Conservation (phyloP, 495 filamentous ascomycete species). For the Penicillium pulvis region DNA sequence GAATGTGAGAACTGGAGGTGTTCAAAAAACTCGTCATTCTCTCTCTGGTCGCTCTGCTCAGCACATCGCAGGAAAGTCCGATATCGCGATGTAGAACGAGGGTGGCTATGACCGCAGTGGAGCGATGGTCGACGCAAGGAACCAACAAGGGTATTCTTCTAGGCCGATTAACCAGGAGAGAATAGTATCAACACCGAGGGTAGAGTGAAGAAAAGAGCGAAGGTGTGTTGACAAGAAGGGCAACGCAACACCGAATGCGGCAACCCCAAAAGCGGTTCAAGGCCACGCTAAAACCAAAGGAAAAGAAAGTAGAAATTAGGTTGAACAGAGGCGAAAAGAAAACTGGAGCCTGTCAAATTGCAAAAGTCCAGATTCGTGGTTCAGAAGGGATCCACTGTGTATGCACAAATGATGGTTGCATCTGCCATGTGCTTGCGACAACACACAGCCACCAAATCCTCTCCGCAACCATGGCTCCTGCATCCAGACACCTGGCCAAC, state of each 20-base stretch:
- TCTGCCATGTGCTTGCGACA: background rate
- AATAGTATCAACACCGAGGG: background rate
- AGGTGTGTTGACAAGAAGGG: background rate
- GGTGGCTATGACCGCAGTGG: background rate
- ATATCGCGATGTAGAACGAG: background rate
- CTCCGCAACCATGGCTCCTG: slow-evolving; percentile 1
- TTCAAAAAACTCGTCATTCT: background rate
- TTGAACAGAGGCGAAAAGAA: background rate
- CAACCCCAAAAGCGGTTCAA: slow-evolving; percentile 2
- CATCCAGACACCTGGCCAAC: background rate
- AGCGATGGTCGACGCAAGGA: background rate
- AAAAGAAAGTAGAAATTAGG: background rate
- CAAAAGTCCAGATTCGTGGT: slow-evolving; percentile 1
- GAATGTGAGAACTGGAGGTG: background rate
- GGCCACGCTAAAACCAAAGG: background rate
- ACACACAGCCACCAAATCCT: background rate
- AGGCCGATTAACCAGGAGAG: background rate
- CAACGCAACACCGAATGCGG: slow-evolving; percentile 2
- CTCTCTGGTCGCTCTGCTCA: background rate
- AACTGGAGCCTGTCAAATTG: slow-evolving; percentile 1
- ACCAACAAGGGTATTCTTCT: background rate
- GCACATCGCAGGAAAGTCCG: background rate
- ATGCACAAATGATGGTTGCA: slow-evolving; percentile 7
- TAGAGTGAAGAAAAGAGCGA: background rate
- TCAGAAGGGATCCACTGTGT: background rate